Evolutionary conservation across 2,329 filamentous ascomycete genomes (phyloP).

Genomic region (Penicillium sclerotigenum): DNA sequence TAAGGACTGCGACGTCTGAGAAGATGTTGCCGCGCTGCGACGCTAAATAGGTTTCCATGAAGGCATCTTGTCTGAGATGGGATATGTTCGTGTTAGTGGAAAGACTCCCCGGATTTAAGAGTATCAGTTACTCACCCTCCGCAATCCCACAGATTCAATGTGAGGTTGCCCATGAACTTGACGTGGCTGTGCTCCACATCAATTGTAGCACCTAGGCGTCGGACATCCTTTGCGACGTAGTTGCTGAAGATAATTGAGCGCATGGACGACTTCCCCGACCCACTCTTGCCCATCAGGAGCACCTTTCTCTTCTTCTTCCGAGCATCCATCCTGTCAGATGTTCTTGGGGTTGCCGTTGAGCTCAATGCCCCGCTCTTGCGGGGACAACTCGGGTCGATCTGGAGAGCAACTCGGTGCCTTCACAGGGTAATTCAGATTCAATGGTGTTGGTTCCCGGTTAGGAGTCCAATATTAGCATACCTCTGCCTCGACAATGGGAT

Average conservation of each 20-base stretch:
- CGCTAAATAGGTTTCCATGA: slow-evolving; percentile 97
- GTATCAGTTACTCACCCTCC: slow-evolving; percentile 62
- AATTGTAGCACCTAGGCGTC: slow-evolving; percentile 89
- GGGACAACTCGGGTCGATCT: slow-evolving; percentile 17
- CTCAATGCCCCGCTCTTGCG: slow-evolving; percentile 25
- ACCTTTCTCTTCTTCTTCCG: slow-evolving; percentile 79
- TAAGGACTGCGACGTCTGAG: slow-evolving; percentile 90
- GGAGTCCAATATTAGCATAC: background rate
- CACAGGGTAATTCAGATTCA: slow-evolving; percentile 1
- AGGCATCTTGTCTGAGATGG: slow-evolving; percentile 76
- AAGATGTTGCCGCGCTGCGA: slow-evolving; percentile 96
- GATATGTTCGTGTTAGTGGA: background rate
- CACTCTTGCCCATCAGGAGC: slow-evolving; percentile 89
- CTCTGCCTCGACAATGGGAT: slow-evolving; percentile 12
- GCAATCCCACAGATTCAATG: slow-evolving; percentile 97
- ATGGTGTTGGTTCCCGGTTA: background rate
- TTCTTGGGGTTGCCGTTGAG: slow-evolving; percentile 14
- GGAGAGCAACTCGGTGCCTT: slow-evolving; percentile 10
- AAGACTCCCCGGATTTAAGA: background rate
- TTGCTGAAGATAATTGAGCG: slow-evolving; percentile 98
- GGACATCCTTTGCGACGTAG: slow-evolving; percentile 93
- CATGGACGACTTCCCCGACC: slow-evolving; percentile 98
- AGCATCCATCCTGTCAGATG: slow-evolving; percentile 38
- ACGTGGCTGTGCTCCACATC: slow-evolving; percentile 98
- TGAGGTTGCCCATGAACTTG: slow-evolving; percentile 96